phyloP scores from a whole-genome alignment of 1,284 basidiomycete species.

The Trichosporon coremiiforme region DNA sequence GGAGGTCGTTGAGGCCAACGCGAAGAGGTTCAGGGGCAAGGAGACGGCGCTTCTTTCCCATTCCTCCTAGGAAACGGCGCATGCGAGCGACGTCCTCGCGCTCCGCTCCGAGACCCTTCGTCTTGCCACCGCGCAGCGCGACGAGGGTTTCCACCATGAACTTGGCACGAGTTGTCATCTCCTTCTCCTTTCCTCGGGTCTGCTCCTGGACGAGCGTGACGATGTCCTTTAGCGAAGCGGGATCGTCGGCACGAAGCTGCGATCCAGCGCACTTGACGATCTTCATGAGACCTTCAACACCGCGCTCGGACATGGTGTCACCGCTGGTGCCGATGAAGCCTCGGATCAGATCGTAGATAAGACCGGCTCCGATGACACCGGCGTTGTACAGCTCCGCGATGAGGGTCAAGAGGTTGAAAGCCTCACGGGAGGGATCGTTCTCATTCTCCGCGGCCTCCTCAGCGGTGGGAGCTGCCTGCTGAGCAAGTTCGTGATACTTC shows the following conservation, averaged over 20 bases:
- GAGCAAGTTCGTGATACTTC: constrained; percentile 26
- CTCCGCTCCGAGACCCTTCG: constrained; percentile 69
- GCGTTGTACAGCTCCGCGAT: constrained; percentile 95
- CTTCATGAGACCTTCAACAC: constrained; percentile 85
- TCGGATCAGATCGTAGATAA: constrained; percentile 88
- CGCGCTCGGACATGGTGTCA: constrained; percentile 66
- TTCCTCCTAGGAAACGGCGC: constrained; percentile 76
- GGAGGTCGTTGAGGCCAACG: constrained; percentile 80
- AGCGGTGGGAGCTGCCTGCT: constrained; percentile 20
- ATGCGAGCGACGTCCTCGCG: constrained; percentile 62
- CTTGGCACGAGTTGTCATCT: constrained; percentile 66
- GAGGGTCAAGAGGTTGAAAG: constrained; percentile 82
- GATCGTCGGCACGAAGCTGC: constrained; percentile 73
- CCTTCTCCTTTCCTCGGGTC: constrained; percentile 63
- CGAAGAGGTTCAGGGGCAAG: constrained; percentile 79
- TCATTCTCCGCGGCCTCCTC: constrained; percentile 21
- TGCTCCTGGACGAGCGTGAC: constrained; percentile 70
- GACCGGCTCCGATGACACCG: constrained; percentile 81
- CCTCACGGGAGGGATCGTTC: constrained; percentile 66
- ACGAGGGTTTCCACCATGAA: constrained; percentile 92
- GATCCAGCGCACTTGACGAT: constrained; percentile 81
- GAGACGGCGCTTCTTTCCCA: constrained; percentile 75
- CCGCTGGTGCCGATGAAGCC: constrained; percentile 64
- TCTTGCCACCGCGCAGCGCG: constrained; percentile 87
- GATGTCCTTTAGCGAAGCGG: constrained; percentile 61